A percentile compares a stretch with the other conserved stretches of the same genome.
phyloP scores from a whole-genome alignment of 2,329 filamentous ascomycete species.

The Microsporum audouinii region DNA sequence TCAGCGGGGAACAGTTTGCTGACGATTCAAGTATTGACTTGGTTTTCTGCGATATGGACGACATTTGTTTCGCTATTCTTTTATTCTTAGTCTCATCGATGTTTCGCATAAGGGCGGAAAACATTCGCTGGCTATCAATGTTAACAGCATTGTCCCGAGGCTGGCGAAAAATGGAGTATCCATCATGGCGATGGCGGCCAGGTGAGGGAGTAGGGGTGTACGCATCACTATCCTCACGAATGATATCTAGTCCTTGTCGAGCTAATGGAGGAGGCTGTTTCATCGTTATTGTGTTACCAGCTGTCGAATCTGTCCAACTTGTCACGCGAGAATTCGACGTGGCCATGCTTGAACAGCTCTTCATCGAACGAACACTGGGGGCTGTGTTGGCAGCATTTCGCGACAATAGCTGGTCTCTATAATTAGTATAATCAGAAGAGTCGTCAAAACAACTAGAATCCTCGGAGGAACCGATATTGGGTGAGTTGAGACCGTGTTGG shows the following conservation, averaged over 20 bases:
- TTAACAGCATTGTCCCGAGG: slow-evolving; percentile 15
- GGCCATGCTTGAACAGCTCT: slow-evolving; percentile 25
- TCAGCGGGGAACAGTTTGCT: neutral
- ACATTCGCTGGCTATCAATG: slow-evolving; percentile 22
- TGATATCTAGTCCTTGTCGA: slow-evolving; percentile 32
- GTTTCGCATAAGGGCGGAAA: slow-evolving; percentile 25
- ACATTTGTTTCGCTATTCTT: neutral
- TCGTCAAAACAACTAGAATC: neutral
- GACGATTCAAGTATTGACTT: neutral
- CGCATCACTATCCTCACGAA: slow-evolving; percentile 32
- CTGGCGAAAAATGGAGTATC: slow-evolving; percentile 21
- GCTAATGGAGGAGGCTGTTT: slow-evolving; percentile 23
- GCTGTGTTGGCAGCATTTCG: slow-evolving; percentile 5
- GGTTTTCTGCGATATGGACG: slow-evolving; percentile 8
- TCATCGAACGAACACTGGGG: slow-evolving; percentile 18
- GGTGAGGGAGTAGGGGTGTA: slow-evolving; percentile 18
- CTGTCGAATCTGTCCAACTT: slow-evolving; percentile 39
- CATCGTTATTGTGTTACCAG: slow-evolving; percentile 30
- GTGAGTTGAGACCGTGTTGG: neutral
- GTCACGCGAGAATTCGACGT: slow-evolving; percentile 36
- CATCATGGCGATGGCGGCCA: slow-evolving; percentile 18
- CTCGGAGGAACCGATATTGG: neutral
- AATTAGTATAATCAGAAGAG: neutral
- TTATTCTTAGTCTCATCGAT: slow-evolving; percentile 17
- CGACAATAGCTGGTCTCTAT: neutral